Percentiles rank a stretch among this genome's conserved stretches.
phyloP scores from a whole-genome alignment of 768 basidiomycete genomes.

The Mycena leptocephala region DNA sequence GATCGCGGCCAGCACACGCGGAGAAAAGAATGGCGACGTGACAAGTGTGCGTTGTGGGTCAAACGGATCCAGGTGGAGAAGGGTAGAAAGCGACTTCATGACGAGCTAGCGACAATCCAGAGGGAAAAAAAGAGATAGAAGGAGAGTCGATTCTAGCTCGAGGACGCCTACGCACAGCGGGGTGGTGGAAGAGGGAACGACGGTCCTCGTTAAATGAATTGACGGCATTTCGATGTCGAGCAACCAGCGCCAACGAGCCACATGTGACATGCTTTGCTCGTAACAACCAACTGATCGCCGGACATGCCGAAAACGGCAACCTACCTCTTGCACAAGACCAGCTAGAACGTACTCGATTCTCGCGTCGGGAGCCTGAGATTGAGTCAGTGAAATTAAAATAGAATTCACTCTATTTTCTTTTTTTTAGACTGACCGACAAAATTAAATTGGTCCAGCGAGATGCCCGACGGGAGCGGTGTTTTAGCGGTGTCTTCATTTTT shows the following conservation, averaged over 20 bases:
- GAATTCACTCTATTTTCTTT: no score
- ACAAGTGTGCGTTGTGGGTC: slow-evolving; percentile 57
- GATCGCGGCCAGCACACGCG: slow-evolving; percentile 53
- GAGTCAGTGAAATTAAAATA: no score
- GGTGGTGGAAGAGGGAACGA: background rate
- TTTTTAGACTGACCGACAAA: no score
- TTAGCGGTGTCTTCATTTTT: no score
- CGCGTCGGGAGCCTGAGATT: background rate
- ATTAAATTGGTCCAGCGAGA: no score
- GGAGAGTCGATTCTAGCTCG: slow-evolving; percentile 11
- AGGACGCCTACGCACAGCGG: slow-evolving; percentile 33
- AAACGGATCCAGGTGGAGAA: slow-evolving; percentile 49
- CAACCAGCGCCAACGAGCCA: no score
- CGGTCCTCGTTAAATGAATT: background rate
- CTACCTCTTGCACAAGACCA: background rate
- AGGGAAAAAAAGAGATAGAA: background rate
- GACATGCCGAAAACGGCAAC: background rate
- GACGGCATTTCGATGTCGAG: background rate
- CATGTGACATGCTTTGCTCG: background rate
- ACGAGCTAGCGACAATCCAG: background rate
- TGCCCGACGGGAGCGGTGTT: no score
- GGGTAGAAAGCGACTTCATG: slow-evolving; percentile 28
- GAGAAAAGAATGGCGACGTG: slow-evolving; percentile 60
- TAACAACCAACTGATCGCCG: slow-evolving; percentile 13
- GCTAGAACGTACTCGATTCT: background rate